phyloP scores from a whole-genome alignment of 257 asterid species.

The Cruciata laevipes region DNA sequence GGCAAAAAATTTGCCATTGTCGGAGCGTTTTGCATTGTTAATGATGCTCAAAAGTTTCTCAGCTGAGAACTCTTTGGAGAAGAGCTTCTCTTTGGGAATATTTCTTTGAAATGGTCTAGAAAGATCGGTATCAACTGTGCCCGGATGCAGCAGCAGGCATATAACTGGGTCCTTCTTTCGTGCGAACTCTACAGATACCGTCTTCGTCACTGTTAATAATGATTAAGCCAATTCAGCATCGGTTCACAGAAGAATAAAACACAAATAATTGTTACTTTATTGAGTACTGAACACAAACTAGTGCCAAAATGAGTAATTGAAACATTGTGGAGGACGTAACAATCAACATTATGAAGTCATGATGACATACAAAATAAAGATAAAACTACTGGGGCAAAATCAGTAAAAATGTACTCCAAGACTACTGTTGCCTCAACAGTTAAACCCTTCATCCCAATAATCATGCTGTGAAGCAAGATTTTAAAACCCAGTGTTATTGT shows the following conservation, averaged over 20 bases:
- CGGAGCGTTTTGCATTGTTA: constrained; percentile 43
- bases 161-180: constrained; percentile 68
- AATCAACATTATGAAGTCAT: neutral
- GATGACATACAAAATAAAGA: neutral
- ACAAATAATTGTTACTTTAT: neutral
- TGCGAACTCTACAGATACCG: constrained; percentile 59
- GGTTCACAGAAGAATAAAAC: neutral
- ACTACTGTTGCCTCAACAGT: neutral
- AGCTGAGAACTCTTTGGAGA: constrained; percentile 75
- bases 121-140: constrained; percentile 92
- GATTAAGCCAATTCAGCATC: neutral
- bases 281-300: neutral
- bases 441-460: neutral
- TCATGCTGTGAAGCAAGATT: neutral
- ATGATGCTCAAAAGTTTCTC: constrained; percentile 64
- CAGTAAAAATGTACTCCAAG: neutral
- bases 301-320: neutral
- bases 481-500: neutral
- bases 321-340: too few relatives aligned
- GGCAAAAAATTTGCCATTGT: constrained; percentile 86
- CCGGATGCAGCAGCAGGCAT: constrained; percentile 91
- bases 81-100: constrained; percentile 73
- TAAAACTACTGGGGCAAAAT: neutral
- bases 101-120: constrained; percentile 82
- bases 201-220: constrained; percentile 62